Evolutionary conservation across 2,329 filamentous ascomycete species (phyloP).

Genomic region (Talaromyces sp.): DNA sequence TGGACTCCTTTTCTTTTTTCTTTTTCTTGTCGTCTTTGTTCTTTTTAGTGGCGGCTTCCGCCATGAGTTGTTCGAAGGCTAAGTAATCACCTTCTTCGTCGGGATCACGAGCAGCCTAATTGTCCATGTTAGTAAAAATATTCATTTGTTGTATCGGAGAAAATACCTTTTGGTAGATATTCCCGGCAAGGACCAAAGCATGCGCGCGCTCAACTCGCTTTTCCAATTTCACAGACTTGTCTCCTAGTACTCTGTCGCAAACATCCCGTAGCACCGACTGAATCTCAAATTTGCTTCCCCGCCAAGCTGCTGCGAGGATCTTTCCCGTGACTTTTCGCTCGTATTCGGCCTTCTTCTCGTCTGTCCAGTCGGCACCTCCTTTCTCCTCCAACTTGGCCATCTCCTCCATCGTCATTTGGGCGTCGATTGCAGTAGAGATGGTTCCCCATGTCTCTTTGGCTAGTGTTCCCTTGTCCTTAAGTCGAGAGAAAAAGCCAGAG

Average conservation of each 20-base stretch:
- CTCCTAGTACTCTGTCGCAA: conserved; percentile 80
- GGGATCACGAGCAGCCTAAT: conserved; percentile 76
- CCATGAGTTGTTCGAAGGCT: conserved; percentile 96
- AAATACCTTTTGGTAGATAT: conserved; percentile 78
- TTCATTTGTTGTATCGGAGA: neutral
- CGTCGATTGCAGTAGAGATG: conserved; percentile 91
- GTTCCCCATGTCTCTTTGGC: conserved; percentile 99
- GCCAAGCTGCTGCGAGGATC: conserved; percentile 94
- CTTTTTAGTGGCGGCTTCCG: conserved; percentile 93
- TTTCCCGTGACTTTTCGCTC: conserved; percentile 95
- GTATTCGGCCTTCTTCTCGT: conserved; percentile 93
- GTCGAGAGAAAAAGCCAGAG: conserved; percentile 84
- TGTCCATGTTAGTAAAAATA: conserved; percentile 11
- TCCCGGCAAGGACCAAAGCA: conserved; percentile 81
- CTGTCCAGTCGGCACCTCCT: conserved; percentile 96
- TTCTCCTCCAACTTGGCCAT: conserved; percentile 95
- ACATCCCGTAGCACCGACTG: conserved; percentile 93
- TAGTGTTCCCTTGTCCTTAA: conserved; percentile 94
- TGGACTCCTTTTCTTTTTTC: conserved; percentile 57
- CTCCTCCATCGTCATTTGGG: conserved; percentile 97
- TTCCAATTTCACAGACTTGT: conserved; percentile 70
- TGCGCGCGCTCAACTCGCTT: conserved; percentile 92
- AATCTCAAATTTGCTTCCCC: conserved; percentile 96
- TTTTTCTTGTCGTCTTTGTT: conserved; percentile 75
- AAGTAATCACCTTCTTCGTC: conserved; percentile 99